Percentiles rank a stretch among this genome's conserved stretches.
These are phyloP conservation scores for Talaromyces adpressus DNA, from an alignment of 495 filamentous ascomycete species.

Conservation along the genomic window DNA sequence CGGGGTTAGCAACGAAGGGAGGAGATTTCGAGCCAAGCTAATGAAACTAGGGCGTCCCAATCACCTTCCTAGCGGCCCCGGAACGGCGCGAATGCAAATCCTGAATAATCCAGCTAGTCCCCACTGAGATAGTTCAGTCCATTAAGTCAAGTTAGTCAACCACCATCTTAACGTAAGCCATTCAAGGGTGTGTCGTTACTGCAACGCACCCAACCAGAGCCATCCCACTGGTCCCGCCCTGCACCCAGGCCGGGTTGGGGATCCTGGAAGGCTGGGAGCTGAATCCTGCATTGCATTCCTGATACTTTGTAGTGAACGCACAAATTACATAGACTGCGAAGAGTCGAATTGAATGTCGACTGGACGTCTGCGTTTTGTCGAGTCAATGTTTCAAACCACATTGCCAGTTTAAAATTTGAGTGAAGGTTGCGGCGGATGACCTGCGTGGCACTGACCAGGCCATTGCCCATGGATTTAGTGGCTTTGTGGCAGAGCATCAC, in stretches of 20 bases:
- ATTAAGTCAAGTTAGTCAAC: background rate
- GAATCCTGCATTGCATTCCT: background rate
- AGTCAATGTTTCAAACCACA: background rate
- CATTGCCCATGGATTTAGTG: background rate
- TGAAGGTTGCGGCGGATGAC: background rate
- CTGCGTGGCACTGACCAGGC: background rate
- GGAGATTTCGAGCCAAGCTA: background rate
- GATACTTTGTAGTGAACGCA: background rate
- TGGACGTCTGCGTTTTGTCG: background rate
- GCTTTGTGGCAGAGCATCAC: background rate
- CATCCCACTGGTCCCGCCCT: background rate
- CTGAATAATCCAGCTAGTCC: conserved; percentile 7
- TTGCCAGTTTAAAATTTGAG: background rate
- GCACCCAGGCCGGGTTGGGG: background rate
- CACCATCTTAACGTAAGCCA: background rate
- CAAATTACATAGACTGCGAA: background rate
- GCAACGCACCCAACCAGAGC: conserved; percentile 1
- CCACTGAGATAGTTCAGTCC: background rate
- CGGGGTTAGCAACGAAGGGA: background rate
- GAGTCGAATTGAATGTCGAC: background rate
- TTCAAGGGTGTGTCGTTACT: background rate
- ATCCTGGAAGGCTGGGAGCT: background rate
- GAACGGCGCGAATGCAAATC: conserved; percentile 7
- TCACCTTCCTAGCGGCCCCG: conserved; percentile 7
- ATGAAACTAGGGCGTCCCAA: conserved; percentile 1